Base-by-base conservation (phyloP, 441 rosid genomes). In the Eutrema salsugineum region DNA sequence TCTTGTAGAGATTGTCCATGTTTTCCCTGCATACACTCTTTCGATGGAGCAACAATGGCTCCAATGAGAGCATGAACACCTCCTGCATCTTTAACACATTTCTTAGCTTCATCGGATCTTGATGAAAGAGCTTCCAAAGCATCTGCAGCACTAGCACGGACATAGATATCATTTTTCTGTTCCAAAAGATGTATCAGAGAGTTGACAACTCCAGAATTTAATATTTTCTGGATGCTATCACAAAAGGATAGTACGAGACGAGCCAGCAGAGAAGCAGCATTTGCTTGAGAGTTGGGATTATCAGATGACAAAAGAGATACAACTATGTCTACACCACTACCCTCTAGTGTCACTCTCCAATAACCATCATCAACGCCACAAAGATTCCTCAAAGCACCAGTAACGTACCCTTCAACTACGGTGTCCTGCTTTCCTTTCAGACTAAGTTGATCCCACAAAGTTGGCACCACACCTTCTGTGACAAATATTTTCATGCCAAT, bases 21-120 rank as follows among this genome's bases (percentile, higher is more conserved):
- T 84, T 93, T 93, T n/a, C 99, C 98, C 77, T 90, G 99, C 99
- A 96, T 91, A 67, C 87, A 90, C 83, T 96, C 98, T 84, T 96
- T 96, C 1, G 98, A 96, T 39, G 99, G 98, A 81, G 99, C 97
- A 64, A 96, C 93, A 40, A 97, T 90, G 46, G 98, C 99, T 77
- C 87, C 93, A 72, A 96, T 96, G 66, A 96, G 83, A 63, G 87
- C 86, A 50, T 96, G 96, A 79, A 96, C 89, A 70, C 99, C 99
- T 80, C 89, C 91, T 63, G 81, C 77, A 79, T 84, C 86, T 65
- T 91, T 93, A 70, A 93, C 89, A 73, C 93, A 91, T 60, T 79
- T 83, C 79, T 96, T 87, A 63, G 99, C 97, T 78, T 90, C 97
- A 78, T 93, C 87, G 61, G 91, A 87, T 79, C 82, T 94, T 24